A percentile compares a stretch with the other conserved stretches of the same genome.
These are phyloP conservation scores for Nannizzia gypsea DNA, from an alignment of 2,329 filamentous ascomycete species.

Conservation along the genomic window DNA sequence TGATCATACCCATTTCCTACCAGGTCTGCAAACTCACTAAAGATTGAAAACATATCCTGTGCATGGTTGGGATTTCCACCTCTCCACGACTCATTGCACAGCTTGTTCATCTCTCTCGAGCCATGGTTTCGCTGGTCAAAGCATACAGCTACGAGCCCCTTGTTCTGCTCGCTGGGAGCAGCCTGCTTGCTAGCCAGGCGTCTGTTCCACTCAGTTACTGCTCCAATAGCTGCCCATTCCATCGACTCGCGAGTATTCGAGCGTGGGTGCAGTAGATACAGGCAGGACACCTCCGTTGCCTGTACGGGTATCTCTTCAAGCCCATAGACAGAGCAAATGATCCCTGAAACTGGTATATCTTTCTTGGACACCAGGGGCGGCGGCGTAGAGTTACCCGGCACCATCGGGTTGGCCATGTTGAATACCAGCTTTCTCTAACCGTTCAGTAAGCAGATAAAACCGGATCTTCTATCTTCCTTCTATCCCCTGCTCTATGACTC, in stretches of 20 bases:
- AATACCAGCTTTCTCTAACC: background rate
- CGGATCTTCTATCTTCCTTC: background rate
- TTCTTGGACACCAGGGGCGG: constrained; percentile 45
- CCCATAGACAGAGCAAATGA: constrained; percentile 70
- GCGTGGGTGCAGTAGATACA: constrained; percentile 88
- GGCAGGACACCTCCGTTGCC: constrained; percentile 51
- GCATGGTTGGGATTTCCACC: constrained; percentile 70
- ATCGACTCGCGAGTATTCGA: constrained; percentile 60
- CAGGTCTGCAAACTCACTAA: constrained; percentile 40
- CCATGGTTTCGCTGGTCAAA: constrained; percentile 96
- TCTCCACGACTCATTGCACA: constrained; percentile 68
- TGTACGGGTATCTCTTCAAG: constrained; percentile 57
- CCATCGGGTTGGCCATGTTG: constrained; percentile 27
- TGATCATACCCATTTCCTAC: background rate
- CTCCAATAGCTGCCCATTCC: constrained; percentile 57
- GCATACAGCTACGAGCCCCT: constrained; percentile 64
- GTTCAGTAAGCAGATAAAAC: background rate
- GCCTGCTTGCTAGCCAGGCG: constrained; percentile 24
- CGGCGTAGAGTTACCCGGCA: constrained; percentile 17
- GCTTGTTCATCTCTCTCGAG: constrained; percentile 51
- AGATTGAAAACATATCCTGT: constrained; percentile 78
- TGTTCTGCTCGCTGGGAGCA: constrained; percentile 22
- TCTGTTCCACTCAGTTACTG: constrained; percentile 57
- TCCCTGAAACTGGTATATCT: constrained; percentile 62
- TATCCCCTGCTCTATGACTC: background rate